Conservation (phyloP, 495 filamentous ascomycete genomes). For the Talaromyces liani region DNA sequence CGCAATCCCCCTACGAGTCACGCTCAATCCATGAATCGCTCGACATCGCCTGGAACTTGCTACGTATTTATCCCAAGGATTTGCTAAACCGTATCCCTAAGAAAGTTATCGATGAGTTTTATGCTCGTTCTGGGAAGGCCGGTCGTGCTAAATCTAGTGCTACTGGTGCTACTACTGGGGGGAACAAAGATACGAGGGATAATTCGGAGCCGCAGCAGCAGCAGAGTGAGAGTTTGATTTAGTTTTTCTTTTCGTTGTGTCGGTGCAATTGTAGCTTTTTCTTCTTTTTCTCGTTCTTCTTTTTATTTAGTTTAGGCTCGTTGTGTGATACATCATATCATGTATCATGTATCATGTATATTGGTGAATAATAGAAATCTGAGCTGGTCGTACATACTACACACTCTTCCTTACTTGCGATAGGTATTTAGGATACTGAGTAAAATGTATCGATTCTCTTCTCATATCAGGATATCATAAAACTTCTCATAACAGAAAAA, state of each 20-base stretch:
- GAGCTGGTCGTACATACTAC: background rate
- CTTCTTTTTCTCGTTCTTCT: background rate
- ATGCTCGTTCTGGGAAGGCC: slow-evolving; percentile 63
- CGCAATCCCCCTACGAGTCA: slow-evolving; percentile 84
- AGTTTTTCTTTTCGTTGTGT: background rate
- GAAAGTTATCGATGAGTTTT: slow-evolving; percentile 89
- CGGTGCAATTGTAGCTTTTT: background rate
- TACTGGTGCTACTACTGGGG: slow-evolving; percentile 9
- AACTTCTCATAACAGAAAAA: background rate
- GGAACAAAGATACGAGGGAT: slow-evolving; percentile 65
- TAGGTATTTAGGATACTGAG: too few species aligned
- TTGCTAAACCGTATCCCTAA: slow-evolving; percentile 95
- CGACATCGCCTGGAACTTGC: slow-evolving; percentile 90
- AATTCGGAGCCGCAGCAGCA: slow-evolving; percentile 48
- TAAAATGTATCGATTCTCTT: background rate
- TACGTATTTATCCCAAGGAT: slow-evolving; percentile 95
- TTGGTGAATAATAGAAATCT: slow-evolving; percentile 2
- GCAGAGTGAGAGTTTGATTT: slow-evolving; percentile 37
- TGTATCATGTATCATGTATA: background rate
- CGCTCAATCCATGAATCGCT: slow-evolving; percentile 86
- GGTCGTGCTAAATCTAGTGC: slow-evolving; percentile 26
- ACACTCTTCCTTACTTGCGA: background rate
- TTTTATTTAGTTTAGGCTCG: background rate
- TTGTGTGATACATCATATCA: background rate
- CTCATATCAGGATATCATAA: background rate